Evolutionary conservation across 129 eudicot genomes (phyloP).

Genomic region (Chrysanthemum makinoi): DNA sequence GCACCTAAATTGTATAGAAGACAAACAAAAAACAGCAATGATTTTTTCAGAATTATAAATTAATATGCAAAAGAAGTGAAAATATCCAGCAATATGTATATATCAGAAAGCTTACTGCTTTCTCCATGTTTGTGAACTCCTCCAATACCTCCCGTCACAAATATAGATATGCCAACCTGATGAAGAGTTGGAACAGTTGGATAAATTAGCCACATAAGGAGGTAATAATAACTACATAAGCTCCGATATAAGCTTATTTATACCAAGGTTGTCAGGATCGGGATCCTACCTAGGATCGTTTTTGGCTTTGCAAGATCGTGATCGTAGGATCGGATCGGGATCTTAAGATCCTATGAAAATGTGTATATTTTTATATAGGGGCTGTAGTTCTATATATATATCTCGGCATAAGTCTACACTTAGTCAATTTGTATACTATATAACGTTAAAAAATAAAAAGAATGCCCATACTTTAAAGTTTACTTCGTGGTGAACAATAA

Average conservation of each 20-base stretch:
- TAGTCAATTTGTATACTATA: too few relatives aligned
- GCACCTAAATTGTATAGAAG: slow-evolving; percentile 3
- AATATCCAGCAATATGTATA: slow-evolving; percentile 2
- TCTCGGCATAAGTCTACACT: too few relatives aligned
- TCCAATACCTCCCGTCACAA: slow-evolving; percentile 95
- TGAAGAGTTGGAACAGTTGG: neutral
- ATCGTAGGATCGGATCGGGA: too few relatives aligned
- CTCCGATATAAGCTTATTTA: neutral
- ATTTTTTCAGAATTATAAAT: neutral
- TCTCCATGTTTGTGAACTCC: slow-evolving; percentile 97
- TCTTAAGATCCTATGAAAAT: too few relatives aligned
- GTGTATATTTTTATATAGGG: too few relatives aligned
- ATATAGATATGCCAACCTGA: slow-evolving; percentile 93
- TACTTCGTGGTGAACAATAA: too few relatives aligned
- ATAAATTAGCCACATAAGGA: neutral
- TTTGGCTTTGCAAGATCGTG: too few relatives aligned
- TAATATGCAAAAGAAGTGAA: neutral
- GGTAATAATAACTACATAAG: slow-evolving; percentile 7
- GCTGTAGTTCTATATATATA: too few relatives aligned
- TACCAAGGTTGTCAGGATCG: too few relatives aligned
- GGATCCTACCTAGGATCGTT: too few relatives aligned
- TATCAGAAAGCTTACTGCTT: slow-evolving; percentile 50
- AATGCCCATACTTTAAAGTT: too few relatives aligned
- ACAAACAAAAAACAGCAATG: neutral
- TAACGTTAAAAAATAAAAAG: too few relatives aligned